Evolutionary conservation across 257 asterid genomes (phyloP), one percentile per base, ranked within the genome.

Genomic region (Lithospermum erythrorhizon): DNA sequence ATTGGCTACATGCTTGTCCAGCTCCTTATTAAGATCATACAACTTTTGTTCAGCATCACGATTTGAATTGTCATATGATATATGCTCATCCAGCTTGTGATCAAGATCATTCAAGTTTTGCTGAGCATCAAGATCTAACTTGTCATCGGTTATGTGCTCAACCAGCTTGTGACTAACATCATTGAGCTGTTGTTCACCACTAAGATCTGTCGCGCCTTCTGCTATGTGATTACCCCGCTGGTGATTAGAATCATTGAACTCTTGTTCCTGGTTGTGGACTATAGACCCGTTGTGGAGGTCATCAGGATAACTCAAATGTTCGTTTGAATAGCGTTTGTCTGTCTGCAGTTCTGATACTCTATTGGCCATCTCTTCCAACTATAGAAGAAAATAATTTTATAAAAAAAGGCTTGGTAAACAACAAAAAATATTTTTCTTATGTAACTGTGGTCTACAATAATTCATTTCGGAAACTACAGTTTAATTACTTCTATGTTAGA

Each of bases 291-390:
- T 6, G 15, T 9, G 18, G 49, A 41, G 18, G 4, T 41, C 18
- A 41, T 41, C 13, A 41, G 17, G 17, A 41, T 41, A 0, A 11
- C 2, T 11, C 18, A 41, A 41, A 13, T 41, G 11, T 41, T 41
- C 18, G 49, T 11, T 11, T 41, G 49, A 41, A 41, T 13, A 41
- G 49, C 17, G 11, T 41, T 41, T 41, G 49, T 17, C 14, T 14
- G 49, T 13, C 49, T 11, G 16, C 49, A 13, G 17, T 41, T 11
- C 18, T 41, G 49, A 41, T 41, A 41, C 58, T 63, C 76, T 77
- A 66, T 69, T 89, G 32, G 80, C 68, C 81, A 78, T 81, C 74
- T 80, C 89, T 72, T 83, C 84, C 68, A 90, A 73, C 98, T 90
- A 91, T 62, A 7, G n/a, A n/a, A 56, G 6, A 68, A 32, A 45